Conservation (phyloP, 768 basidiomycete species). For the Tricholoma terreum region DNA sequence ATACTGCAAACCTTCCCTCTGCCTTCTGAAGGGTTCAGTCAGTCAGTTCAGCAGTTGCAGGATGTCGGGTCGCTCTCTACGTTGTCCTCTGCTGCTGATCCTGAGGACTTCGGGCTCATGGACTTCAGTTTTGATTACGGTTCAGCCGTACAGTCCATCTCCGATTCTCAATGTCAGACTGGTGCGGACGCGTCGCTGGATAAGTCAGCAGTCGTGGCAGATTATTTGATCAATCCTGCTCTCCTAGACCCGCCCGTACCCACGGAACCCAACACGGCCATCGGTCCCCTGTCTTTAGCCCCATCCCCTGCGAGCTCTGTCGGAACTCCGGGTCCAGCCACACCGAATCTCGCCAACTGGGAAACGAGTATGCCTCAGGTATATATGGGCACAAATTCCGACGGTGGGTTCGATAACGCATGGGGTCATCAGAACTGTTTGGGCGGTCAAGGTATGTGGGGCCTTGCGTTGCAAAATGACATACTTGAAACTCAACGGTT, state of each 20-base stretch:
- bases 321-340: conserved; percentile 32
- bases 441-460: conserved; percentile 27
- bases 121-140: conserved; percentile 14
- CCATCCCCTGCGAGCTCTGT: conserved; percentile 28
- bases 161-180: conserved; percentile 10
- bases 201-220: neutral
- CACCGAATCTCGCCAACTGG: conserved; percentile 36
- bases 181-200: neutral
- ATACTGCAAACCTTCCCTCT: conserved; percentile 46
- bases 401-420: conserved; percentile 7
- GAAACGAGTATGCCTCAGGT: conserved; percentile 34
- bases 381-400: conserved; percentile 9
- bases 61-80: conserved; percentile 1
- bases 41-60: neutral
- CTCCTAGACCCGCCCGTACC: conserved; percentile 27
- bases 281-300: conserved; percentile 12
- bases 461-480: conserved; percentile 13
- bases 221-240: conserved; percentile 30
- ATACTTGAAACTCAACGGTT: conserved; percentile 11
- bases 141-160: conserved; percentile 3
- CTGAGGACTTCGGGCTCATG: conserved; percentile 9
- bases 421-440: conserved; percentile 9
- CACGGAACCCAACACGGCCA: neutral
- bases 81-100: conserved; percentile 1
- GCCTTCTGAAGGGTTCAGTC: conserved; percentile 26